Conservation (phyloP, 306 rosid species). For the Rubus idaeus region DNA sequence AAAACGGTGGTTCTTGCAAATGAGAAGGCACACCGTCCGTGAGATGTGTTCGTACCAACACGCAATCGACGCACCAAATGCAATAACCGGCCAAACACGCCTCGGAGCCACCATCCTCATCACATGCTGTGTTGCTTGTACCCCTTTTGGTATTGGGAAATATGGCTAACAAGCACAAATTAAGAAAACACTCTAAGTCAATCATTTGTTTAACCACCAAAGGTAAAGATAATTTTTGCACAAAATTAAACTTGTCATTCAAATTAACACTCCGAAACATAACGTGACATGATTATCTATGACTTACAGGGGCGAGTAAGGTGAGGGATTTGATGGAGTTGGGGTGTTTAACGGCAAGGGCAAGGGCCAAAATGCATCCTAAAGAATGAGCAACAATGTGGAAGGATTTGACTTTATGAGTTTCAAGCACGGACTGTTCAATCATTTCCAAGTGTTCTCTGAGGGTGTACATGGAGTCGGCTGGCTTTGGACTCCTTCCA, state of each 20-base stretch:
- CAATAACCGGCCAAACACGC: slow-evolving; percentile 85
- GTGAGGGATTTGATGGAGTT: slow-evolving; percentile 75
- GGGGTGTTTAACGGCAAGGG: slow-evolving; percentile 80
- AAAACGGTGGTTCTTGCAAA: slow-evolving; percentile 87
- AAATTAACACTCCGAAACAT: not conserved
- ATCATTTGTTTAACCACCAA: not conserved
- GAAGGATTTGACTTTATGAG: slow-evolving; percentile 69
- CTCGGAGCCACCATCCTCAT: slow-evolving; percentile 86
- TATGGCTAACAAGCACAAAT: slow-evolving; percentile 45
- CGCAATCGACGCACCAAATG: slow-evolving; percentile 72
- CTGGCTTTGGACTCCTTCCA: slow-evolving; percentile 91
- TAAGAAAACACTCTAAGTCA: not conserved
- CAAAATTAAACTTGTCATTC: not conserved
- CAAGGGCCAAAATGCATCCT: slow-evolving; percentile 87
- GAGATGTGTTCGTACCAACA: slow-evolving; percentile 97
- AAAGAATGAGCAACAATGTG: slow-evolving; percentile 96
- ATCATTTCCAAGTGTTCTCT: slow-evolving; percentile 87
- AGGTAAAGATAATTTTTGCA: not conserved
- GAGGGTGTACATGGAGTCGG: slow-evolving; percentile 73
- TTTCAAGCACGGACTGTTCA: slow-evolving; percentile 67
- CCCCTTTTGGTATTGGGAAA: slow-evolving; percentile 70
- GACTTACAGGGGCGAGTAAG: slow-evolving; percentile 79
- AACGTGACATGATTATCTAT: too few species aligned
- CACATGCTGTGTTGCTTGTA: slow-evolving; percentile 65
- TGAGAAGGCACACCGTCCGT: slow-evolving; percentile 69